Percentiles rank a stretch among this genome's conserved stretches.
These are phyloP conservation scores for Malania oleifera DNA, from an alignment of 164 flowering plant genomes.

Conservation along the genomic window DNA sequence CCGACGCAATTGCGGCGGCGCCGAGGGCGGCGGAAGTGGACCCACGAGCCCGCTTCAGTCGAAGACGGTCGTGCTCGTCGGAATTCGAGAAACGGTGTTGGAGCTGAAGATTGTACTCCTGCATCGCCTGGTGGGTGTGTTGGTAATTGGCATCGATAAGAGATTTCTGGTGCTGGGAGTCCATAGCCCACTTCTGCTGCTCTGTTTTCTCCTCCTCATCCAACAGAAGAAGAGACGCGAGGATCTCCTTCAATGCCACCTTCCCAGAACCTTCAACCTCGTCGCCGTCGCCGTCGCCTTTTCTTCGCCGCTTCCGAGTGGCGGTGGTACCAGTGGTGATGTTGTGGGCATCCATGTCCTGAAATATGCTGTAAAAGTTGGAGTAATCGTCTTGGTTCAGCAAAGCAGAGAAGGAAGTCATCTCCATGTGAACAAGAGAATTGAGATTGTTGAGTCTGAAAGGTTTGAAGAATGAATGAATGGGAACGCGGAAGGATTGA, in stretches of 20 bases:
- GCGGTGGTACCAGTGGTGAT: background rate
- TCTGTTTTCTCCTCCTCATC: constrained; percentile 50
- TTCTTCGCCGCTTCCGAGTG: constrained; percentile 18
- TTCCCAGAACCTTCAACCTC: background rate
- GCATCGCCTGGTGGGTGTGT: constrained; percentile 29
- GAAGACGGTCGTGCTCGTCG: constrained; percentile 22
- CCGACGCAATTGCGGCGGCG: constrained; percentile 4
- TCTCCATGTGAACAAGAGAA: constrained; percentile 26
- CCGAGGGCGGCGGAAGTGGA: constrained; percentile 11
- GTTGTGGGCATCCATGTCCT: constrained; percentile 10
- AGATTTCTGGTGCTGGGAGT: constrained; percentile 19
- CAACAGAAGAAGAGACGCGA: constrained; percentile 37
- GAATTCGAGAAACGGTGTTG: constrained; percentile 22
- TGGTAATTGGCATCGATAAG: constrained; percentile 31
- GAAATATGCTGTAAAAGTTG: constrained; percentile 22
- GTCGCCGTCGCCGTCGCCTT: constrained; percentile 11
- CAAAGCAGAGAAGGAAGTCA: constrained; percentile 19
- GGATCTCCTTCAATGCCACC: constrained; percentile 30
- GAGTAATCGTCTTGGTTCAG: constrained; percentile 26
- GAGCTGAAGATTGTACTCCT: constrained; percentile 24
- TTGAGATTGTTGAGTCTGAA: too few species aligned
- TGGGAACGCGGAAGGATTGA: constrained; percentile 1
- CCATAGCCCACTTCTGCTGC: constrained; percentile 12
- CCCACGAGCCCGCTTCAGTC: constrained; percentile 29
- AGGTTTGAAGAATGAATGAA: too few species aligned